phyloP scores from a whole-genome alignment of 2,329 filamentous ascomycete species.

The Pyrenophora tritici-repentis region DNA sequence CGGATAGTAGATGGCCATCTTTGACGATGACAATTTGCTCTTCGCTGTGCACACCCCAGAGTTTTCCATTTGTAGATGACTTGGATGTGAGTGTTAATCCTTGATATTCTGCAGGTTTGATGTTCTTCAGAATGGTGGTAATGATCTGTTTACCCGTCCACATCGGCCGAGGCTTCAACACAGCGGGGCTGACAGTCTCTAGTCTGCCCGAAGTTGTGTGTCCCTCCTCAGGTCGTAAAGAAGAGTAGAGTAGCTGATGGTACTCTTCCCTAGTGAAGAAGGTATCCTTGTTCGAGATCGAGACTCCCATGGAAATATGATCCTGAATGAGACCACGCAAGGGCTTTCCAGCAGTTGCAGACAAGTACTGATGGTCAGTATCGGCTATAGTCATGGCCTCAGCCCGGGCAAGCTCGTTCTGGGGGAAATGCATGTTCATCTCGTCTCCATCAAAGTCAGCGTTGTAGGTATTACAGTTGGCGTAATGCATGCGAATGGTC shows the following conservation, averaged over 20 bases:
- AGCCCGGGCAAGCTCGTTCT: slow-evolving; percentile 91
- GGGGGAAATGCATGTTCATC: slow-evolving; percentile 99
- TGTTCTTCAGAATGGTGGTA: slow-evolving; percentile 90
- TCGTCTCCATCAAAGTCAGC: slow-evolving; percentile 99
- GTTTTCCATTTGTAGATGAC: slow-evolving; percentile 74
- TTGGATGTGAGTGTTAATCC: slow-evolving; percentile 80
- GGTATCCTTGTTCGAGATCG: slow-evolving; percentile 86
- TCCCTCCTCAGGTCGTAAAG: slow-evolving; percentile 84
- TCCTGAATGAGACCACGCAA: slow-evolving; percentile 96
- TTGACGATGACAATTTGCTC: slow-evolving; percentile 82
- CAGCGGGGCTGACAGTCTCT: slow-evolving; percentile 76
- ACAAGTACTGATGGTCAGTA: slow-evolving; percentile 96
- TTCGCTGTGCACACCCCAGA: slow-evolving; percentile 77
- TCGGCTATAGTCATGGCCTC: slow-evolving; percentile 94
- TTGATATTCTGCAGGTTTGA: slow-evolving; percentile 75
- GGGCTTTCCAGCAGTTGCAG: slow-evolving; percentile 89
- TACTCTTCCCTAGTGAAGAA: slow-evolving; percentile 90
- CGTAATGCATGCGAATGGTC: slow-evolving; percentile 99
- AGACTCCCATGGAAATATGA: slow-evolving; percentile 92
- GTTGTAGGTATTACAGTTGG: slow-evolving; percentile 99
- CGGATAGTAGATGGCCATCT: slow-evolving; percentile 83
- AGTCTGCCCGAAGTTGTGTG: slow-evolving; percentile 85
- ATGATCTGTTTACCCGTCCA: slow-evolving; percentile 99
- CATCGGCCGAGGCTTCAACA: slow-evolving; percentile 77
- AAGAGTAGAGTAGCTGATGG: slow-evolving; percentile 90